phyloP scores from a whole-genome alignment of 768 basidiomycete species.

The Lactifluus volemus region DNA sequence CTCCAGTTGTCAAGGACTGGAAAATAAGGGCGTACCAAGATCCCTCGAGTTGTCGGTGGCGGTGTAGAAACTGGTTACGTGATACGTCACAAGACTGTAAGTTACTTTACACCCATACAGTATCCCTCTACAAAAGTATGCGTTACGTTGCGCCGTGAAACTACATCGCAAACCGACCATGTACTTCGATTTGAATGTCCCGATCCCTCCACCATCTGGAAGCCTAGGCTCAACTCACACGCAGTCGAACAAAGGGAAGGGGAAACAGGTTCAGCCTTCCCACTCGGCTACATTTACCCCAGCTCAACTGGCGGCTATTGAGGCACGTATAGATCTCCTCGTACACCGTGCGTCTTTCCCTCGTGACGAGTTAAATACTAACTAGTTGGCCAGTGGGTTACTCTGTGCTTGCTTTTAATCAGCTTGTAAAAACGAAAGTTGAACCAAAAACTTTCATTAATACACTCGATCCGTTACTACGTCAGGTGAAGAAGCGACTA shows the following conservation, averaged over 20 bases:
- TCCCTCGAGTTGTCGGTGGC: not conserved
- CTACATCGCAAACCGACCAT: constrained; percentile 25
- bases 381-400: constrained; percentile 63
- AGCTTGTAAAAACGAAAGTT: constrained; percentile 61
- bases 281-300: constrained; percentile 35
- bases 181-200: constrained; percentile 65
- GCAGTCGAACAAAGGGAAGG: constrained; percentile 48
- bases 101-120: no score
- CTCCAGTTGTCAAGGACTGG: not conserved
- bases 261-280: constrained; percentile 35
- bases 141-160: not conserved
- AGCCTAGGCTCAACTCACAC: constrained; percentile 23
- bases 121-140: not conserved
- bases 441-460: constrained; percentile 66
- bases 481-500: constrained; percentile 46
- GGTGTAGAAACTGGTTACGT: not conserved
- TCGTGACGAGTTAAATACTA: constrained; percentile 3
- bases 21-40: not conserved
- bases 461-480: constrained; percentile 47
- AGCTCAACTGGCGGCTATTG: constrained; percentile 49
- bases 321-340: constrained; percentile 58
- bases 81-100: not conserved
- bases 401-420: constrained; percentile 68
- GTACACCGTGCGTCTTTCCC: constrained; percentile 51
- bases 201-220: constrained; percentile 31